Percentiles rank a stretch among this genome's conserved stretches.
Conservation (phyloP, 1,139 yeast genomes). For the Hemisphaericaspora xylanilytica region DNA sequence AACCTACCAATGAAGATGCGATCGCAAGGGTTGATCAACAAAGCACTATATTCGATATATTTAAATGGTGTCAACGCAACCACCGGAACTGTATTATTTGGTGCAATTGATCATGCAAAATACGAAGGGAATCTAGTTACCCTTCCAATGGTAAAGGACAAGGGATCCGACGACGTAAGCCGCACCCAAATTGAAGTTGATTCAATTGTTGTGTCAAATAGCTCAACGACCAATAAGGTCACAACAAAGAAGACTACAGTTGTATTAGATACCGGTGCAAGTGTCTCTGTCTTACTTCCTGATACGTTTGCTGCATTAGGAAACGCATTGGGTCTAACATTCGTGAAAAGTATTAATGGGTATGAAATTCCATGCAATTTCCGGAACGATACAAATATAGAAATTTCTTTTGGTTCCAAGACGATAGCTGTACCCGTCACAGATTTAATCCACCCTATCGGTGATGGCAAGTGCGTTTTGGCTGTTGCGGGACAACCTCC, state of each 20-base stretch:
- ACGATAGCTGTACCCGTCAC: constrained; percentile 36
- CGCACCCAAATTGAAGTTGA: constrained; percentile 17
- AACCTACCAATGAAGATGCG: constrained; percentile 30
- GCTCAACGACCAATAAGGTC: constrained; percentile 13
- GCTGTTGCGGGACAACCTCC: constrained; percentile 32
- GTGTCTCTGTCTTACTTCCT: constrained; percentile 36
- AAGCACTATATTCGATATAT: constrained; percentile 53
- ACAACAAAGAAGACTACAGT: constrained; percentile 25
- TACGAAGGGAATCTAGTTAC: constrained; percentile 43
- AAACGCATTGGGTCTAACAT: constrained; percentile 26
- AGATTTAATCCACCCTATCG: constrained; percentile 22
- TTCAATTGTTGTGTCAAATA: constrained; percentile 12
- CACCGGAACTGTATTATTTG: constrained; percentile 50
- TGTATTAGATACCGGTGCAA: constrained; percentile 43
- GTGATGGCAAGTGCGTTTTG: constrained; percentile 24
- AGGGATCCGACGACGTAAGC: constrained; percentile 8
- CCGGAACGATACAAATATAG: constrained; percentile 14
- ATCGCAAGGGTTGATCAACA: constrained; percentile 46
- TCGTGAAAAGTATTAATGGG: constrained; percentile 18
- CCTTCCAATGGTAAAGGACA: constrained; percentile 19
- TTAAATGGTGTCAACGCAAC: constrained; percentile 31
- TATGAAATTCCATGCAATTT: constrained; percentile 23
- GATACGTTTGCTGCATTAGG: constrained; percentile 27
- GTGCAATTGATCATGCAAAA: constrained; percentile 56
- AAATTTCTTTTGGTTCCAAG: constrained; percentile 37